Evolutionary conservation across 495 filamentous ascomycete genomes (phyloP).

Genomic region (Neurospora cerealis): DNA sequence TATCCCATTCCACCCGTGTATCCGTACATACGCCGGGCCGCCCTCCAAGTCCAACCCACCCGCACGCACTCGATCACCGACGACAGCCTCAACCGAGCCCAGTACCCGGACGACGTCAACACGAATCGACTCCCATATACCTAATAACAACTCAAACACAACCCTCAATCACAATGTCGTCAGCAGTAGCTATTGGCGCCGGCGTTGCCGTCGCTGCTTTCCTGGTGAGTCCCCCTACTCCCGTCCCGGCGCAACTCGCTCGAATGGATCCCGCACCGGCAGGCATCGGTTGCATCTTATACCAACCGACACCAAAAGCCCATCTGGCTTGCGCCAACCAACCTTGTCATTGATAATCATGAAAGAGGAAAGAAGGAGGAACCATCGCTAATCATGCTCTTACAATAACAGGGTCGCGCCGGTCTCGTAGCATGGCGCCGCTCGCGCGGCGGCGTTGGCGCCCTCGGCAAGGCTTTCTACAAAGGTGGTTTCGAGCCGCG

Average conservation of each 20-base stretch:
- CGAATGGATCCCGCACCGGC: background rate
- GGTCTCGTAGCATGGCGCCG: slow-evolving; percentile 80
- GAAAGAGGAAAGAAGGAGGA: background rate
- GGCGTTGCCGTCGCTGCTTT: slow-evolving; percentile 71
- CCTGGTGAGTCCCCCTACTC: slow-evolving; percentile 42
- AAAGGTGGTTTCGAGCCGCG: slow-evolving; percentile 93
- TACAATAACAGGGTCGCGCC: slow-evolving; percentile 63
- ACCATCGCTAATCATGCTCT: background rate
- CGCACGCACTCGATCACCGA: slow-evolving; percentile 1
- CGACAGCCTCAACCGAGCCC: background rate
- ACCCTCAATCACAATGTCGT: slow-evolving; percentile 56
- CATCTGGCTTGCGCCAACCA: too few species aligned
- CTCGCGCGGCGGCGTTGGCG: slow-evolving; percentile 63
- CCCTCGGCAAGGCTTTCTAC: slow-evolving; percentile 85
- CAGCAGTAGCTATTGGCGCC: slow-evolving; percentile 63
- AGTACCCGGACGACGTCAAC: background rate
- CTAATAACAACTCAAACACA: background rate
- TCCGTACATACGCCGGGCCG: background rate
- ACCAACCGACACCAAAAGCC: too few species aligned
- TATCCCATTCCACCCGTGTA: background rate
- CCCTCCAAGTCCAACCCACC: background rate
- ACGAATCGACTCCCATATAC: slow-evolving; percentile 3
- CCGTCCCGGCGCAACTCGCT: background rate
- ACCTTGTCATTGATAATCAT: background rate
- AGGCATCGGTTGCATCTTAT: background rate